Percentiles rank a stretch among this genome's conserved stretches.
Evolutionary conservation across 2,329 filamentous ascomycete genomes (phyloP).

Genomic region (Calonectria henricotiae): DNA sequence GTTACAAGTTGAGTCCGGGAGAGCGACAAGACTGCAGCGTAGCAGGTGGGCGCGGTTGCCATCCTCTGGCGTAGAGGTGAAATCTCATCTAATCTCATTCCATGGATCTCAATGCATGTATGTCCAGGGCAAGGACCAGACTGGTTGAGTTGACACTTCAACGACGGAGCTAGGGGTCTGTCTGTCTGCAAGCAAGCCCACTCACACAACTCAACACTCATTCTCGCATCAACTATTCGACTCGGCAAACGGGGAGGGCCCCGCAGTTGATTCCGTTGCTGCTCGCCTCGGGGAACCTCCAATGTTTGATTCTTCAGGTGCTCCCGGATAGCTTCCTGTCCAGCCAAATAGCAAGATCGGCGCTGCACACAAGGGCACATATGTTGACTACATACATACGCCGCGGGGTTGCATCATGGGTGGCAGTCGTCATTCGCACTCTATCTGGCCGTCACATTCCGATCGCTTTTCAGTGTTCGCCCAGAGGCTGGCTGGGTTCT

Average conservation of each 20-base stretch:
- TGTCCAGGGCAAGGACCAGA: conserved; percentile 22
- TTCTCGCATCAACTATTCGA: conserved; percentile 10
- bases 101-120: conserved; percentile 37
- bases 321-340: conserved; percentile 22
- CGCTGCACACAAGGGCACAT: conserved; percentile 21
- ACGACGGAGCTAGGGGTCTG: background rate
- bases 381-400: background rate
- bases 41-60: conserved; percentile 9
- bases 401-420: conserved; percentile 25
- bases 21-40: conserved; percentile 5
- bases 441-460: conserved; percentile 15
- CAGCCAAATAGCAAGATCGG: conserved; percentile 20
- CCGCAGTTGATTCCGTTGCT: conserved; percentile 7
- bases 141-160: background rate
- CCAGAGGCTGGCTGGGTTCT: background rate
- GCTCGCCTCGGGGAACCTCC: conserved; percentile 15
- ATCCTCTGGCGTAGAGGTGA: conserved; percentile 35
- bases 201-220: conserved; percentile 1
- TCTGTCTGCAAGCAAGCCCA: background rate
- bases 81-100: conserved; percentile 39
- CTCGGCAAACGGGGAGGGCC: background rate
- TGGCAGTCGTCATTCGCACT: conserved; percentile 23
- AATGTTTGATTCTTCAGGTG: background rate
- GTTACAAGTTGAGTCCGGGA: conserved; percentile 12
- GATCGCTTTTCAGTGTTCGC: conserved; percentile 1